Evolutionary conservation across 2,329 filamentous ascomycete genomes (phyloP), one percentile per base, ranked within the genome.

Genomic region (Ophiostoma sp.): DNA sequence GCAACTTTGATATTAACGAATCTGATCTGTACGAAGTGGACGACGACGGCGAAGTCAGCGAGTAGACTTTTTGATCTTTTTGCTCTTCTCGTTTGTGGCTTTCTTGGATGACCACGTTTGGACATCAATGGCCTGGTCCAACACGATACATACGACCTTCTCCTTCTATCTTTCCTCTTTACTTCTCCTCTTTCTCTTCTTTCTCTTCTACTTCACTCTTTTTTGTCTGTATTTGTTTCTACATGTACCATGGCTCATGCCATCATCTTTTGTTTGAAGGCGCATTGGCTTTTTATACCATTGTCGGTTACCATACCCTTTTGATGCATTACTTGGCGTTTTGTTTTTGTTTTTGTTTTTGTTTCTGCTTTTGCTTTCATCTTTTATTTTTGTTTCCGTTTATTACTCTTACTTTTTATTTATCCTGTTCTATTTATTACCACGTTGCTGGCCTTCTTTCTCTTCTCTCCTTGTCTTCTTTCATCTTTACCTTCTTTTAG

Each of bases 31-130:
- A 73, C 39, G 68, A 72, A 11, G 72, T 72, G 35, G 76, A 76
- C 54, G 77, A 78, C 31, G 76, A 76, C 31, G 77, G 76, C 27
- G 72, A 68, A n/a, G 77, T 78, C 20, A 79, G 78, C 72, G 77
- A 77, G 71, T 80, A 67, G 33, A 41, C 23, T 20, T 33, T 33
- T 33, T 7, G 13, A 13, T 17, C 52, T n/a, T 60, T 39, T 64
- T 48, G 52, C 65, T 2, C 20, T 20, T 60, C 4, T 67, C 5
- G 5, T 44, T 60, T 31, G 33, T 33, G 17, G 41, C 15, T 20
- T 17, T 52, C 35, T 17, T 33, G 33, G 13, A 62, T 48, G 64
- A 65, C 62, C 15, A 13, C 35, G 6, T 10, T 65, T 65, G 20
- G 20, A 62, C 35, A 57, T 35, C 3, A 7, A 48, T 15, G 44